A percentile compares a stretch with the other conserved stretches of the same genome.
Evolutionary conservation across 2,329 filamentous ascomycete genomes (phyloP).

Genomic region (Niveomyces coronatus): DNA sequence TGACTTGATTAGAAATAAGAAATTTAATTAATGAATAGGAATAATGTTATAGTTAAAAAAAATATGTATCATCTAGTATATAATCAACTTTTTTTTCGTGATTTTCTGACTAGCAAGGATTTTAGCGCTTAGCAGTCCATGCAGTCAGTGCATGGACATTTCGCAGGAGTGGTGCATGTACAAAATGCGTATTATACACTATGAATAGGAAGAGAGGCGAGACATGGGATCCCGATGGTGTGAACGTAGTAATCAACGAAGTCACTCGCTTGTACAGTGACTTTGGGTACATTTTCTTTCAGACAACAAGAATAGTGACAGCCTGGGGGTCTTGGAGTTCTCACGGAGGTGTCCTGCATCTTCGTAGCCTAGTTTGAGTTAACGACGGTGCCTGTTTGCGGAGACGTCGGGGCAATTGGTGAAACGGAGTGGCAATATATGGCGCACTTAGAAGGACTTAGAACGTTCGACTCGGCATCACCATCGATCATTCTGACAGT

Average conservation of each 20-base stretch:
- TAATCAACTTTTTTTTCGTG: too few relatives aligned
- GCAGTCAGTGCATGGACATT: background rate
- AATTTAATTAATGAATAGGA: too few relatives aligned
- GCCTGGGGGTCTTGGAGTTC: background rate
- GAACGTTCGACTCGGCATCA: background rate
- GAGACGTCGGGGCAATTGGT: background rate
- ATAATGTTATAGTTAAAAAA: too few relatives aligned
- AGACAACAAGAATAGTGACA: background rate
- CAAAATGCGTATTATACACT: background rate
- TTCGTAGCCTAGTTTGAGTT: background rate
- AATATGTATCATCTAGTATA: too few relatives aligned
- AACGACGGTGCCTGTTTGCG: background rate
- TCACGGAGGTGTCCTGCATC: background rate
- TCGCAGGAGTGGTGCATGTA: background rate
- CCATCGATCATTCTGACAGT: background rate
- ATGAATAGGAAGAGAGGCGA: background rate
- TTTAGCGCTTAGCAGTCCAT: background rate
- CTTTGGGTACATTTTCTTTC: background rate
- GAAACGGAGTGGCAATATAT: background rate
- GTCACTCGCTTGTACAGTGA: background rate
- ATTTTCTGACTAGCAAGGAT: too few relatives aligned
- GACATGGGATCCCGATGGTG: background rate
- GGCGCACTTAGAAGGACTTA: background rate
- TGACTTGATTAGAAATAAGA: too few relatives aligned
- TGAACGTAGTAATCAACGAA: background rate